Evolutionary conservation across 2,329 filamentous ascomycete genomes (phyloP), one percentile per base, ranked within the genome.

Genomic region (Tolypocladium ovalisporum): DNA sequence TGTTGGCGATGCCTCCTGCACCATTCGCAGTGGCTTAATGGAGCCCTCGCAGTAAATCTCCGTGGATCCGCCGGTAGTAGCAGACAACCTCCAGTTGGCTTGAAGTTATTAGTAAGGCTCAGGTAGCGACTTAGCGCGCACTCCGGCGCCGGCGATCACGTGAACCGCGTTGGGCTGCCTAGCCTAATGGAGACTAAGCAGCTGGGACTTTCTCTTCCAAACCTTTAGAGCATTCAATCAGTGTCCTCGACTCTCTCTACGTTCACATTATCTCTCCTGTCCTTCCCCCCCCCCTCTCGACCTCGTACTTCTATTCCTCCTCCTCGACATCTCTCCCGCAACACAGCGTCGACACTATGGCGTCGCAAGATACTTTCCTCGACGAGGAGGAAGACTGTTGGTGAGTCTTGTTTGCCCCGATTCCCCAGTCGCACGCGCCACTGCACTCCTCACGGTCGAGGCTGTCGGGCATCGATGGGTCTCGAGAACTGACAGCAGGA

Each of bases 321-420:
- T 56, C 60, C 57, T 57, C 55, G 57, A 37, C 56, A 52, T 58
- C 55, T 56, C 55, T 58, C 60, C 53, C 54, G 57, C 54, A 58
- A 37, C 58, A 56, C 57, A 60, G 62, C 37, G 63, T 56, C 59
- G 44, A 62, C 69, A 75, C 62, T 60, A 87, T 87, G 84, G 82
- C 84, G 57, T 84, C 84, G 57, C 83, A 87, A 75, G 85, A 88
- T 69, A 82, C 79, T 64, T 87, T 87, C 71, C 82, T 88, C 71
- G 85, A 88, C 63, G 85, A 88, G 67, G 85, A 87, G 68, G 85
- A 87, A 66, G 84, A 88, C 66, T 81, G 79, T 62, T 88, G 84
- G 85, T 88, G 77, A 65, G 79, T 67, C 54, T 36, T 39, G 53
- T 58, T 42, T 36, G 54, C 32, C 60, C 35, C 35, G 34, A 52